phyloP scores from a whole-genome alignment of 495 filamentous ascomycete species.

The Aspergillus nidulans region DNA sequence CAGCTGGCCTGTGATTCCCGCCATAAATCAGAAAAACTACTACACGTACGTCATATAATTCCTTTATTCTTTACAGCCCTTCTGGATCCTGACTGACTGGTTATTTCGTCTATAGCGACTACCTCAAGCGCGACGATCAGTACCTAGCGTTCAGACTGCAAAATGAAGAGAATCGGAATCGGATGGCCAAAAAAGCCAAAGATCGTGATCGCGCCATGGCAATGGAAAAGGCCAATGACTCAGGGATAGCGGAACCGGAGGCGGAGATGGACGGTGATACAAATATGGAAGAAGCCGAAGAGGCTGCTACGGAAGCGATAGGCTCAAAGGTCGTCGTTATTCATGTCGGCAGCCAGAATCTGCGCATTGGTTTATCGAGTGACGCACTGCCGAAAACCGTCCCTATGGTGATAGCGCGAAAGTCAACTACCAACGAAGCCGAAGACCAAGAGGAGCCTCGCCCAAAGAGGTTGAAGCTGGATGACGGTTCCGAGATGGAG shows the following conservation, averaged over 20 bases:
- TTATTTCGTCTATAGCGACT: constrained; percentile 58
- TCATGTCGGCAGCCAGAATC: constrained; percentile 96
- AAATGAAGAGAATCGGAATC: constrained; percentile 72
- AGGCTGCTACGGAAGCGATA: constrained; percentile 54
- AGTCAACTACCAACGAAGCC: constrained; percentile 68
- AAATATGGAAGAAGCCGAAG: constrained; percentile 58
- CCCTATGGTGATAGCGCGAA: constrained; percentile 86
- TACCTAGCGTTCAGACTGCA: constrained; percentile 82
- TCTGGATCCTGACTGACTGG: constrained; percentile 1
- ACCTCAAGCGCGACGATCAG: constrained; percentile 97
- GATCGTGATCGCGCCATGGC: constrained; percentile 83
- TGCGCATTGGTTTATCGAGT: constrained; percentile 86
- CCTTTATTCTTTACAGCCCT: no score
- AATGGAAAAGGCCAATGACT: constrained; percentile 50
- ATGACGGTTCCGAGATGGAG: constrained; percentile 50
- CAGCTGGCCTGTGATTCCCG: constrained; percentile 83
- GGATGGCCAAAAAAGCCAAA: constrained; percentile 75
- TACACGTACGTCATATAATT: constrained; percentile 70
- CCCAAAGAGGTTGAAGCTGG: constrained; percentile 80
- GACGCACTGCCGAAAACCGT: constrained; percentile 92
- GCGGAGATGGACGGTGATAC: constrained; percentile 56
- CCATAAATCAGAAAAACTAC: constrained; percentile 99
- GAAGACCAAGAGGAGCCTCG: constrained; percentile 80
- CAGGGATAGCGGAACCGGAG: constrained; percentile 44
- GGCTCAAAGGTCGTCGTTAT: constrained; percentile 94